Conservation (phyloP, 257 asterid genomes). For the Prunella vulgaris region DNA sequence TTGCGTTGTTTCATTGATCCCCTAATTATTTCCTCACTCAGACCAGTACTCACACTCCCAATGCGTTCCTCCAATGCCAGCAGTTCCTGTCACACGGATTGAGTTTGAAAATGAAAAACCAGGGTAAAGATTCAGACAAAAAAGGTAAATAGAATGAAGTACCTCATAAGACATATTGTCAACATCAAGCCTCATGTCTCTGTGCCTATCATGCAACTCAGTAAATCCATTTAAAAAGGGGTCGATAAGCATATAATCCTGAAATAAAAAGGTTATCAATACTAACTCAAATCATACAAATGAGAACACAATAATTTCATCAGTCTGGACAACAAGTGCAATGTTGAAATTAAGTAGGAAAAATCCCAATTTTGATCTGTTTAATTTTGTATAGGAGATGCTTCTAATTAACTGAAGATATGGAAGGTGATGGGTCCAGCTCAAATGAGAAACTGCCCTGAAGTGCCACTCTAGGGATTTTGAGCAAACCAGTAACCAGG, state of each 20-base stretch:
- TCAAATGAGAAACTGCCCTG: neutral
- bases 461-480: neutral
- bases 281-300: neutral
- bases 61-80: slow-evolving; percentile 88
- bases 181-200: slow-evolving; percentile 90
- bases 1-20: slow-evolving; percentile 46
- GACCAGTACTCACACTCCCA: slow-evolving; percentile 82
- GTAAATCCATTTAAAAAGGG: slow-evolving; percentile 48
- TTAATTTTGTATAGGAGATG: neutral
- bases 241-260: slow-evolving; percentile 69
- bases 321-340: neutral
- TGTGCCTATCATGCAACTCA: slow-evolving; percentile 77
- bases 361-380: neutral
- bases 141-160: slow-evolving; percentile 5
- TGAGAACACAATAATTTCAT: neutral
- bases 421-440: neutral
- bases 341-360: neutral
- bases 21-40: slow-evolving; percentile 52
- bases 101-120: neutral
- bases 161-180: slow-evolving; percentile 98
- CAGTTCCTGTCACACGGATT: slow-evolving; percentile 51
- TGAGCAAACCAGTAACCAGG: neutral
- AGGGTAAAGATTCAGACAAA: neutral
- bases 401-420: neutral
- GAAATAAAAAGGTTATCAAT: neutral